Evolutionary conservation across 495 filamentous ascomycete species (phyloP).

Genomic region (Aspergillus panamensis): DNA sequence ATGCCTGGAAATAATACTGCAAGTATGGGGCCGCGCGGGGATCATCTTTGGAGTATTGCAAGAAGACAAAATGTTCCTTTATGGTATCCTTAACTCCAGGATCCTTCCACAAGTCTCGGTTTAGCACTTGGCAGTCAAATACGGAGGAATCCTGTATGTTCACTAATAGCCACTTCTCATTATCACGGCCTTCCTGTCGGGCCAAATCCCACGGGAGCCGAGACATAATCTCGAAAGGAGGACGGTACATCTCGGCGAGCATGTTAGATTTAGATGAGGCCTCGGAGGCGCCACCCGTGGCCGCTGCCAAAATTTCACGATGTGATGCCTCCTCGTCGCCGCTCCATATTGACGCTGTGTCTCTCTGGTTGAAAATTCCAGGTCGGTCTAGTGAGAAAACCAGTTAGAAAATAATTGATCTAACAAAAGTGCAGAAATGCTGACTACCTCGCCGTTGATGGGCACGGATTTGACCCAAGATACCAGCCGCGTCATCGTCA

Average conservation of each 20-base stretch:
- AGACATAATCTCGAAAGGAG: slow-evolving; percentile 83
- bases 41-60: slow-evolving; percentile 86
- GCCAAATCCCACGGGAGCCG: slow-evolving; percentile 72
- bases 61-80: slow-evolving; percentile 88
- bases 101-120: slow-evolving; percentile 95
- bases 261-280: slow-evolving; percentile 64
- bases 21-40: slow-evolving; percentile 71
- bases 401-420: slow-evolving; percentile 10
- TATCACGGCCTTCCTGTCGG: slow-evolving; percentile 76
- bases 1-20: slow-evolving; percentile 80
- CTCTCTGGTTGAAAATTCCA: slow-evolving; percentile 84
- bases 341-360: slow-evolving; percentile 71
- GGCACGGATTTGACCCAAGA: slow-evolving; percentile 63
- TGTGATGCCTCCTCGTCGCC: slow-evolving; percentile 48
- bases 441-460: slow-evolving; percentile 46
- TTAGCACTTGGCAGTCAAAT: slow-evolving; percentile 89
- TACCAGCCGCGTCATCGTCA: slow-evolving; percentile 57
- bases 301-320: slow-evolving; percentile 51
- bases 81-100: slow-evolving; percentile 70
- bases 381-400: slow-evolving; percentile 43
- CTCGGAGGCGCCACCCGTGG: slow-evolving; percentile 72
- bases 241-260: slow-evolving; percentile 86
- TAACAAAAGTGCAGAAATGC: slow-evolving; percentile 24
- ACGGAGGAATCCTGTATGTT: slow-evolving; percentile 90
- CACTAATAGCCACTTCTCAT: slow-evolving; percentile 89